Evolutionary conservation across 2,329 filamentous ascomycete species (phyloP).

Genomic region (Fusarium sp.): DNA sequence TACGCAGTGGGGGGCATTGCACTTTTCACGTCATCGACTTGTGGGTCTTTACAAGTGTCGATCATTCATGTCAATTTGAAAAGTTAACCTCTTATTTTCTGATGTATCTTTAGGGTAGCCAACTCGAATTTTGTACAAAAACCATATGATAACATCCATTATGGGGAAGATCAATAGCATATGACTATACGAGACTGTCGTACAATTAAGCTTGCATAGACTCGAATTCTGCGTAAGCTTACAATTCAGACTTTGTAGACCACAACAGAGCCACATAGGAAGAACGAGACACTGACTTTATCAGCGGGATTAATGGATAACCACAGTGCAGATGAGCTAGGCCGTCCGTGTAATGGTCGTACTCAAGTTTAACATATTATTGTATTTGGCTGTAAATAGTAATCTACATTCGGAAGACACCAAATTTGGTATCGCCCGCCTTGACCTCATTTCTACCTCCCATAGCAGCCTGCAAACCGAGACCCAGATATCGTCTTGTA

Average conservation of each 20-base stretch:
- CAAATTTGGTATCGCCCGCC: conserved; percentile 75
- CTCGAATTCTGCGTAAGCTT: not conserved
- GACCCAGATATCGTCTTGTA: conserved; percentile 76
- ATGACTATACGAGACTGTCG: not conserved
- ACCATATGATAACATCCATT: not conserved
- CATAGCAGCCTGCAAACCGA: conserved; percentile 78
- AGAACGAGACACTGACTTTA: not conserved
- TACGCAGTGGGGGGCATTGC: conserved; percentile 6
- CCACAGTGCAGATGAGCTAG: not conserved
- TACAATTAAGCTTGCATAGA: not conserved
- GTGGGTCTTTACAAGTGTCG: conserved; percentile 26
- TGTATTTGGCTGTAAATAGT: conserved; percentile 3
- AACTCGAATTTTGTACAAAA: not conserved
- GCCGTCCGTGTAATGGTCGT: not conserved
- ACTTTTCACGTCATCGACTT: conserved; percentile 27
- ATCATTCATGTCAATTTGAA: conserved; percentile 24
- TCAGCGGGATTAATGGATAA: not conserved
- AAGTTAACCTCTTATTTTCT: not conserved
- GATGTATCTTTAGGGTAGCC: conserved; percentile 20
- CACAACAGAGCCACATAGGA: not conserved
- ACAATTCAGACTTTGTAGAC: not conserved
- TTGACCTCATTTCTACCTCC: conserved; percentile 73
- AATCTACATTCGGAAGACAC: conserved; percentile 82
- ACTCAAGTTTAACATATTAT: conserved; percentile 6
- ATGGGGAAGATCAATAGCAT: too few species aligned